Base-by-base conservation (phyloP, 2,329 filamentous ascomycete genomes). In the Escovopsis sp. region DNA sequence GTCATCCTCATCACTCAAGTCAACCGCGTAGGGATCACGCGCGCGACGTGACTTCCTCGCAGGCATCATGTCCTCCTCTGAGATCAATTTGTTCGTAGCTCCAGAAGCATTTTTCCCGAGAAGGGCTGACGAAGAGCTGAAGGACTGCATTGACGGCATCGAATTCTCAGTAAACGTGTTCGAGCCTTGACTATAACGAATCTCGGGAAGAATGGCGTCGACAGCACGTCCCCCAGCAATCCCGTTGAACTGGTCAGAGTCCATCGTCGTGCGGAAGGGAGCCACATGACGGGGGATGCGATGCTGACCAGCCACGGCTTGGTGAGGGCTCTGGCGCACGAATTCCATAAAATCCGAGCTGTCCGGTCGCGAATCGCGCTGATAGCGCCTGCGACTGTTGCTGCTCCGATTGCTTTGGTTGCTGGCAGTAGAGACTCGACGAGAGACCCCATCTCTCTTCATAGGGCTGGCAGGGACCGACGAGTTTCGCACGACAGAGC, bases 331-430 rank as follows among this genome's bases (percentile, higher is more conserved):
- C 56, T 85, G 80, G 37, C 88, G 80, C 49, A 98, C 93, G 58
- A 98, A 96, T 57, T 96, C 88, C 49, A 95, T 94, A 44, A 98
- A 66, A 46, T 95, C 91, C 11, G 84, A 83, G 43, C 80, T 93
- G 48, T 80, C 79, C 39, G 76, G 76, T 40, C 68, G 70, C 43
- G 65, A 66, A 39, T 78, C 71, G 13, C 86, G 81, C 58, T 82
- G 73, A 38, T 82, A 70, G 45, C 74, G 75, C 20, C 32, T 40
- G 14, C 41, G 41, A 31, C 24, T 37, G 29, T 64, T 66, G 44
- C 70, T 39, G n/a, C 35, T 41, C 8, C 13, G 24, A 12, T 29
- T 29, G 30, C 64, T 66, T 43, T 71, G 66, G 46, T 57, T 68
- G 41, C 61, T 62, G 14, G 59, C 54, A 6, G 62, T 57, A 9